phyloP scores from a whole-genome alignment of 1,284 basidiomycete genomes.

The Microbotryum silenes-acaulis region DNA sequence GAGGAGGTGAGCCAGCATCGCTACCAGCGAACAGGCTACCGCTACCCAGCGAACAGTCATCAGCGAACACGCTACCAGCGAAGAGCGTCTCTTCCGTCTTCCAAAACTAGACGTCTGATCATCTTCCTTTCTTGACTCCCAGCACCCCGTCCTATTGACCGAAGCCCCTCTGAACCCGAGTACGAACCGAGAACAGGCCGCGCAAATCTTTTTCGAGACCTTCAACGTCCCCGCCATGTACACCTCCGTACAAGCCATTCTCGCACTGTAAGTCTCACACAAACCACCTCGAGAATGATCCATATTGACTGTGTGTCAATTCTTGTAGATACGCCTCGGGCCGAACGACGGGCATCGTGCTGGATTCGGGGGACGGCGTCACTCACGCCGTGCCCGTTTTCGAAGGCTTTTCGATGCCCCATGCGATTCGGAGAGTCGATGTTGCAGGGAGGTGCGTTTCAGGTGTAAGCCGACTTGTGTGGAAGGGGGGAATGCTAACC shows the following conservation, averaged over 20 bases:
- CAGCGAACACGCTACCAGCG: background rate
- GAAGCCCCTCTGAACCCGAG: slow-evolving; percentile 93
- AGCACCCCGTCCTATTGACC: slow-evolving; percentile 93
- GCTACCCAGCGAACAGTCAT: too few species aligned
- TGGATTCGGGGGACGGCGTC: slow-evolving; percentile 98
- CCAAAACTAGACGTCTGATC: background rate
- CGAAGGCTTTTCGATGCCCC: slow-evolving; percentile 98
- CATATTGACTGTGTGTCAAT: background rate
- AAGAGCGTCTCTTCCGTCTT: background rate
- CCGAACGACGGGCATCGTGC: slow-evolving; percentile 95
- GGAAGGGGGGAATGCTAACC: too few species aligned
- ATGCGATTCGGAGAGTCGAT: slow-evolving; percentile 91
- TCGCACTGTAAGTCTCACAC: slow-evolving; percentile 65
- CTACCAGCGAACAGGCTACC: background rate
- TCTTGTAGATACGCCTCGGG: slow-evolving; percentile 84
- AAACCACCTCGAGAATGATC: background rate
- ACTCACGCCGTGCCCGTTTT: slow-evolving; percentile 99
- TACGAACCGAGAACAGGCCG: slow-evolving; percentile 86
- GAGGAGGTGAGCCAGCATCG: slow-evolving; percentile 65
- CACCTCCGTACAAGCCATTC: slow-evolving; percentile 92
- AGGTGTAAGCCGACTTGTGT: too few species aligned
- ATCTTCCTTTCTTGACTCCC: slow-evolving; percentile 7
- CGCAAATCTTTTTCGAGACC: slow-evolving; percentile 97
- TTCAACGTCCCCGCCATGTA: slow-evolving; percentile 99
- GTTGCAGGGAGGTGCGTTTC: slow-evolving; percentile 74